These are phyloP conservation scores for Acacia melanoxylon DNA, from an alignment of 306 rosid species.

Conservation along the genomic window DNA sequence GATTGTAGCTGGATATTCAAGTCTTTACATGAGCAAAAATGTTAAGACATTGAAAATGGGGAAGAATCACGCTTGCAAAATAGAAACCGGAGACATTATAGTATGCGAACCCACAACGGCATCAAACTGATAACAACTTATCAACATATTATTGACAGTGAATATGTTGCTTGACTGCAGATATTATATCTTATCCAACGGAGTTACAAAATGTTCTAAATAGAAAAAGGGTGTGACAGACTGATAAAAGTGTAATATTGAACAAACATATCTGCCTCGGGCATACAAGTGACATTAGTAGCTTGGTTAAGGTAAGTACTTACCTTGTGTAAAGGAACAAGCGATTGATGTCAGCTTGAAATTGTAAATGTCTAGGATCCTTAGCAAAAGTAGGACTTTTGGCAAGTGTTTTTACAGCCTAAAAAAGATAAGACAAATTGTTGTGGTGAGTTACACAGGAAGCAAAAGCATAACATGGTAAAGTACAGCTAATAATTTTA, in stretches of 20 bases:
- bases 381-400: constrained; percentile 57
- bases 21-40: constrained; percentile 41
- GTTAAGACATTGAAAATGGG: constrained; percentile 3
- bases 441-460: constrained; percentile 5
- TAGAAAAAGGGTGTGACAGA: background rate
- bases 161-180: background rate
- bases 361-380: constrained; percentile 77
- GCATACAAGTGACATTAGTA: constrained; percentile 1
- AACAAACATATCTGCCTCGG: background rate
- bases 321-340: constrained; percentile 85
- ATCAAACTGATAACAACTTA: background rate
- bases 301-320: background rate
- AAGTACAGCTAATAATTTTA: background rate
- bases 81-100: background rate
- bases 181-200: background rate
- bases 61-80: constrained; percentile 13
- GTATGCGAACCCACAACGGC: background rate
- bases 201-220: background rate
- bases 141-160: background rate
- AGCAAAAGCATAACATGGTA: background rate
- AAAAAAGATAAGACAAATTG: constrained; percentile 19
- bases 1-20: constrained; percentile 67
- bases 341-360: constrained; percentile 82
- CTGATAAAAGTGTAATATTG: background rate
- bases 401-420: constrained; percentile 70